Evolutionary conservation across 129 eudicot species (phyloP), one percentile per base, ranked within the genome.

Genomic region (Solidago caesia): DNA sequence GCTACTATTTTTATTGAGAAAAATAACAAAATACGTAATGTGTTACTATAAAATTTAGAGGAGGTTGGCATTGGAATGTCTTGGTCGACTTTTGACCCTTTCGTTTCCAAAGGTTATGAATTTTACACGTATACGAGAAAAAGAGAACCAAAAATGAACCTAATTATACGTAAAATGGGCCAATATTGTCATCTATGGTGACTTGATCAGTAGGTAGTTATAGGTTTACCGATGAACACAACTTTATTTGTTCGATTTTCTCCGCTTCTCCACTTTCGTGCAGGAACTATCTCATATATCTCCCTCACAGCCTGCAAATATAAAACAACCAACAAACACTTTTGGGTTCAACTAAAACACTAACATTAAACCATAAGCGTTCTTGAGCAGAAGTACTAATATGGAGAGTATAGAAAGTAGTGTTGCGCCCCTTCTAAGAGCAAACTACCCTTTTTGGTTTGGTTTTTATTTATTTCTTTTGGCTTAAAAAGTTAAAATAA

Each of bases 271-370:
- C 96, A 90, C 74, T 78, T 80, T 51, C 98, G 92, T 14, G 89
- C 80, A 14, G 98, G 97, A 79, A 86, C 84, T 42, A 93, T 88
- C 83, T 93, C 98, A 72, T 93, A 93, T 25, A 93, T 86, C 75
- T 93, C 98, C 83, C 92, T 86, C 71, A 93, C 98, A 63, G 88
- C 98, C 98, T 93, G 84, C 59, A 75, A 70, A 39, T 63, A 7
- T 3, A 33, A 14, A 1, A 57, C 15, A 59, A 60, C 26, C 42
- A 65, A 65, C 9, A n/a, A 8, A 13, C n/a, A 48, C 10, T 46
- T 21, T 16, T 21, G n/a, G 7, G 72, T 67, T 45, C n/a, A 25
- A 48, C 56, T 67, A 69, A 12, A 14, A 69, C 44, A 49, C 42
- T 48, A 13, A 2, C 39, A 11, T 6, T 27, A 68, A 14, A 11